Conservation (phyloP, 805 yeast genomes). For the Pichia phayaonensis region DNA sequence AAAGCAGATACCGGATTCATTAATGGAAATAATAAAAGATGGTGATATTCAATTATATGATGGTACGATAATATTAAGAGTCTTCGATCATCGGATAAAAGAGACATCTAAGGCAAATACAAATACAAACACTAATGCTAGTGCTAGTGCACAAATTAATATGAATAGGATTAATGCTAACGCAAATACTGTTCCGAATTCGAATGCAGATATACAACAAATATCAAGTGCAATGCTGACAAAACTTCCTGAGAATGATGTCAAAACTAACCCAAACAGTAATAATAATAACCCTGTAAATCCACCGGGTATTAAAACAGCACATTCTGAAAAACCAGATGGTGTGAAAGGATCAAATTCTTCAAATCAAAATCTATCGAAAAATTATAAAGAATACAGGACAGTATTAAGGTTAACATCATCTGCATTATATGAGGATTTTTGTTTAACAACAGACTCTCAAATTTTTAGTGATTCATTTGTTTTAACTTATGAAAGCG, state of each 20-base stretch:
- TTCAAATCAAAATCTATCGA: background rate
- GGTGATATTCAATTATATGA: conserved; percentile 80
- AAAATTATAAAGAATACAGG: conserved; percentile 65
- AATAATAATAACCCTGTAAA: background rate
- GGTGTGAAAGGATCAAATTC: no score
- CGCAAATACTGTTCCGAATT: no score
- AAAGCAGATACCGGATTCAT: conserved; percentile 82
- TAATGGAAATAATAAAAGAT: conserved; percentile 83
- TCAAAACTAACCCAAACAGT: no score
- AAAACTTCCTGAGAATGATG: no score
- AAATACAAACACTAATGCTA: no score
- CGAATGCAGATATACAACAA: background rate
- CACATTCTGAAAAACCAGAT: background rate
- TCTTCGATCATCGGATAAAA: conserved; percentile 73
- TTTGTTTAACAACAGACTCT: conserved; percentile 74
- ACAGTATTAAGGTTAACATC: conserved; percentile 77
- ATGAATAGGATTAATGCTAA: no score
- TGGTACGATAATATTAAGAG: conserved; percentile 79
- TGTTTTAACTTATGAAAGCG: conserved; percentile 81
- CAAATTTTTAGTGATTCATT: conserved; percentile 72
- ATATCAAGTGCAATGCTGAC: no score
- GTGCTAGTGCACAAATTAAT: background rate
- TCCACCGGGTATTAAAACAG: background rate
- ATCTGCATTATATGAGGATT: conserved; percentile 73
- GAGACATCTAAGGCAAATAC: background rate